Conservation (phyloP, 768 basidiomycete species). For the Boletellus emodensis region DNA sequence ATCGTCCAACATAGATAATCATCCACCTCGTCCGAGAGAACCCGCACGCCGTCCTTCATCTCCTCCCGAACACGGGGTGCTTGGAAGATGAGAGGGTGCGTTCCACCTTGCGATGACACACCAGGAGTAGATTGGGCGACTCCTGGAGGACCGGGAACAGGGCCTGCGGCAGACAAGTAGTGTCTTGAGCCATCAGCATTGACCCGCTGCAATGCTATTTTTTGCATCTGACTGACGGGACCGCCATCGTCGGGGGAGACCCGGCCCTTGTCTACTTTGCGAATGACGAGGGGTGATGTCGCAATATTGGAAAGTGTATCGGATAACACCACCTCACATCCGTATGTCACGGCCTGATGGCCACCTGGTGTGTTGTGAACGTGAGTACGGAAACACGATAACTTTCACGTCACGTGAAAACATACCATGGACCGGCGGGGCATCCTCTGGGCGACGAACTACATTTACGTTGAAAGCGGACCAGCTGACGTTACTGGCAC, state of each 20-base stretch:
- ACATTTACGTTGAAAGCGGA: slow-evolving; percentile 94
- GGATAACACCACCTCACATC: slow-evolving; percentile 80
- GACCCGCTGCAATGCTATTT: slow-evolving; percentile 84
- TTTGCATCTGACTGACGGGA: slow-evolving; percentile 95
- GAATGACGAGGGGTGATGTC: slow-evolving; percentile 81
- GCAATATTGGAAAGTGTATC: slow-evolving; percentile 83
- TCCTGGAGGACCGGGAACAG: slow-evolving; percentile 72
- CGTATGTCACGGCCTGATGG: slow-evolving; percentile 86
- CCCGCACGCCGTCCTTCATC: slow-evolving; percentile 68
- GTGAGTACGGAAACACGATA: slow-evolving; percentile 32
- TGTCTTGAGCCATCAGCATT: slow-evolving; percentile 79
- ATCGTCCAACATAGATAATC: slow-evolving; percentile 97
- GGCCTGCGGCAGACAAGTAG: slow-evolving; percentile 87
- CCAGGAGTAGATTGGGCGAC: slow-evolving; percentile 71
- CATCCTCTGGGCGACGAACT: slow-evolving; percentile 67
- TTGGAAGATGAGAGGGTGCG: slow-evolving; percentile 77
- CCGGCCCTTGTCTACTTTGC: slow-evolving; percentile 88
- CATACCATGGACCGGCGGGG: slow-evolving; percentile 58
- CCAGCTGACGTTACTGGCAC: slow-evolving; percentile 90
- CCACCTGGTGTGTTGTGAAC: slow-evolving; percentile 45
- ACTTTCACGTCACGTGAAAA: slow-evolving; percentile 48
- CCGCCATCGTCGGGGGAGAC: slow-evolving; percentile 87
- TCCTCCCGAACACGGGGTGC: slow-evolving; percentile 79
- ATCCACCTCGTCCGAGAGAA: slow-evolving; percentile 85
- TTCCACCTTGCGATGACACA: slow-evolving; percentile 70